Evolutionary conservation across 2,329 filamentous ascomycete species (phyloP).

Genomic region (Fusarium sp.): DNA sequence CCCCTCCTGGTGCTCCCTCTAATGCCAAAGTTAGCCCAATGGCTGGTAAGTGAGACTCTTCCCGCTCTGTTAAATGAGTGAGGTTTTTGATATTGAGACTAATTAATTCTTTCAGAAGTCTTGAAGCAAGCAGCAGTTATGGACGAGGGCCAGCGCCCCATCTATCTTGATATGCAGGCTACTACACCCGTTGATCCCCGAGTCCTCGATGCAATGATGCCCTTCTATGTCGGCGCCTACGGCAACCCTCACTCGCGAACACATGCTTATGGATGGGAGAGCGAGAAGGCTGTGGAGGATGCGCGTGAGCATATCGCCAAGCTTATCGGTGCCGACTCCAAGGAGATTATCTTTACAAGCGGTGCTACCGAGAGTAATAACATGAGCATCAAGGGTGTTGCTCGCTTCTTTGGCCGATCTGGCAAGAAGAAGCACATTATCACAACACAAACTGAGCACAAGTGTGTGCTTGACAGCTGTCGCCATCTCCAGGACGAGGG

Average conservation of each 20-base stretch:
- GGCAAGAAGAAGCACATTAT: constrained; percentile 99
- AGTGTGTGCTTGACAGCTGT: constrained; percentile 98
- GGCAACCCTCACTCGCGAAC: constrained; percentile 98
- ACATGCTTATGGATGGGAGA: constrained; percentile 99
- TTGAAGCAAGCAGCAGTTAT: constrained; percentile 93
- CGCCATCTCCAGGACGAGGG: constrained; percentile 97
- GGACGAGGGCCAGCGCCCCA: constrained; percentile 92
- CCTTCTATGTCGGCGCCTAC: constrained; percentile 91
- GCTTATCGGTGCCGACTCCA: constrained; percentile 92
- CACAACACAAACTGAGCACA: constrained; percentile 97
- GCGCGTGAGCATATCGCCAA: constrained; percentile 85
- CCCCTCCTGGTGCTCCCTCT: constrained; percentile 50
- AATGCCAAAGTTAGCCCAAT: constrained; percentile 82
- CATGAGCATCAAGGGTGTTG: constrained; percentile 99
- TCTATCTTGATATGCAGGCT: constrained; percentile 98
- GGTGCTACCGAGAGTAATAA: constrained; percentile 99
- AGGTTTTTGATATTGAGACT: constrained; percentile 21
- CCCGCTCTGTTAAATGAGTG: neutral
- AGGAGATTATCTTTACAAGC: constrained; percentile 99
- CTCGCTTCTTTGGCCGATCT: constrained; percentile 90
- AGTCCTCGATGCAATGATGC: constrained; percentile 96
- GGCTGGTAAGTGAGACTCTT: constrained; percentile 60
- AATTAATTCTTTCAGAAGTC: constrained; percentile 66
- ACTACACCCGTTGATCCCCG: constrained; percentile 95
- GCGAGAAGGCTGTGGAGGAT: constrained; percentile 90